Conservation (phyloP, 441 rosid genomes). For the Manihot esculenta region DNA sequence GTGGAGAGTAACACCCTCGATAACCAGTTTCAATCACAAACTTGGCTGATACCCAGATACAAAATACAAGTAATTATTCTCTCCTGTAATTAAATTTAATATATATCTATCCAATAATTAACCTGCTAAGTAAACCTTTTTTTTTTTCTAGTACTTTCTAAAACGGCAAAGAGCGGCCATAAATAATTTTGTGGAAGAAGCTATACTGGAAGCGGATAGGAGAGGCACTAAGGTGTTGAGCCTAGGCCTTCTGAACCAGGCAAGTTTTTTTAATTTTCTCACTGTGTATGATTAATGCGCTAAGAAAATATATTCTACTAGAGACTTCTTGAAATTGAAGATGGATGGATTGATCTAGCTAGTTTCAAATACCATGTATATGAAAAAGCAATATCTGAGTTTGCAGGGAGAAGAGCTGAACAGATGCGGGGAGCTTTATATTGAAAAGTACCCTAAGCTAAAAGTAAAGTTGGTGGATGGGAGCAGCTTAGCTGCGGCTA, state of each 20-base stretch:
- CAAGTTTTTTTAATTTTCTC: constrained; percentile 19
- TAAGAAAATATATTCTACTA: no score
- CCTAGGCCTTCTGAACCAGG: constrained; percentile 77
- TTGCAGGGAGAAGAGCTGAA: constrained; percentile 57
- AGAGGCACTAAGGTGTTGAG: constrained; percentile 66
- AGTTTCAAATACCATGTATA: no score
- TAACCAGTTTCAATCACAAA: constrained; percentile 50
- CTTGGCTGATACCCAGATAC: constrained; percentile 70
- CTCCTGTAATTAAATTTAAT: no score
- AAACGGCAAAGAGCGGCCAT: constrained; percentile 48
- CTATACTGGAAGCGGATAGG: constrained; percentile 55
- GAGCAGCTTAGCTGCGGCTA: constrained; percentile 56
- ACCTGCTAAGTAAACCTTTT: no score
- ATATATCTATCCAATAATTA: no score
- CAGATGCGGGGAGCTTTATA: constrained; percentile 41
- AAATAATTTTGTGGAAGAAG: constrained; percentile 56
- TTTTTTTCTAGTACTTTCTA: constrained; percentile 45
- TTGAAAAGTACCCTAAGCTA: constrained; percentile 43
- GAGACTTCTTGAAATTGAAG: no score
- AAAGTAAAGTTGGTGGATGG: constrained; percentile 68
- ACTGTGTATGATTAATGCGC: no score
- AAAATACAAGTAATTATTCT: constrained; percentile 49
- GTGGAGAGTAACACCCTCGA: constrained; percentile 44
- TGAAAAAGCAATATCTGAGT: no score
- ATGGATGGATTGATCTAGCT: no score